Evolutionary conservation across 306 rosid genomes (phyloP).

Genomic region (Fragaria vesca): DNA sequence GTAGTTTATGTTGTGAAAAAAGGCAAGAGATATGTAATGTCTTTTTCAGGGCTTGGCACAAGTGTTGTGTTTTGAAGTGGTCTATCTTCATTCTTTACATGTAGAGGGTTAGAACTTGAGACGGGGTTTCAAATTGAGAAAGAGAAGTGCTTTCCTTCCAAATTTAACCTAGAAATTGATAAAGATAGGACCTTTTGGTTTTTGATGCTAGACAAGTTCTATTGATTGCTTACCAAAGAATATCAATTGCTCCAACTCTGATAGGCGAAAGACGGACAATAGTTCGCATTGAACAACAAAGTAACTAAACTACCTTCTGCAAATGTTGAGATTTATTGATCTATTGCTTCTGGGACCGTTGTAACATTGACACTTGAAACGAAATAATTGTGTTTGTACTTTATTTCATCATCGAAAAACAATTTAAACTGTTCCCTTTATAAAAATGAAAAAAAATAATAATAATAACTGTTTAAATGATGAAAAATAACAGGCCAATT

Average conservation of each 20-base stretch:
- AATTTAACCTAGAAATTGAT: neutral
- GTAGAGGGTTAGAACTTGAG: too few relatives aligned
- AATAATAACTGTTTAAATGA: too few relatives aligned
- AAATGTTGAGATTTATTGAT: neutral
- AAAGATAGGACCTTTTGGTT: neutral
- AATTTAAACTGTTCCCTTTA: too few relatives aligned
- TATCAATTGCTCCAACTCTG: neutral
- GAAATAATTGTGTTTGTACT: too few relatives aligned
- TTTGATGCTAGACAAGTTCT: neutral
- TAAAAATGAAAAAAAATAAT: too few relatives aligned
- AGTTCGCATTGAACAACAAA: neutral
- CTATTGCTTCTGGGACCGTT: neutral
- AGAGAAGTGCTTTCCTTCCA: neutral
- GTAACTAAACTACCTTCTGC: neutral
- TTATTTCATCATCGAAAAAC: too few relatives aligned
- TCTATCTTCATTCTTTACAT: neutral
- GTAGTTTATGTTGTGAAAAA: too few relatives aligned
- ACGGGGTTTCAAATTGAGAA: neutral
- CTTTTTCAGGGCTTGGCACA: neutral
- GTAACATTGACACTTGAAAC: neutral
- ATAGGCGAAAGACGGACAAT: neutral
- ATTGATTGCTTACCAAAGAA: neutral
- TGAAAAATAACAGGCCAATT: too few relatives aligned
- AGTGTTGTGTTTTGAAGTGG: neutral
- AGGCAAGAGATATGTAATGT: neutral